Percentiles rank a stretch among this genome's conserved stretches.
Conservation (phyloP, 768 basidiomycete genomes). For the Rhodotorula kratochvilovae region DNA sequence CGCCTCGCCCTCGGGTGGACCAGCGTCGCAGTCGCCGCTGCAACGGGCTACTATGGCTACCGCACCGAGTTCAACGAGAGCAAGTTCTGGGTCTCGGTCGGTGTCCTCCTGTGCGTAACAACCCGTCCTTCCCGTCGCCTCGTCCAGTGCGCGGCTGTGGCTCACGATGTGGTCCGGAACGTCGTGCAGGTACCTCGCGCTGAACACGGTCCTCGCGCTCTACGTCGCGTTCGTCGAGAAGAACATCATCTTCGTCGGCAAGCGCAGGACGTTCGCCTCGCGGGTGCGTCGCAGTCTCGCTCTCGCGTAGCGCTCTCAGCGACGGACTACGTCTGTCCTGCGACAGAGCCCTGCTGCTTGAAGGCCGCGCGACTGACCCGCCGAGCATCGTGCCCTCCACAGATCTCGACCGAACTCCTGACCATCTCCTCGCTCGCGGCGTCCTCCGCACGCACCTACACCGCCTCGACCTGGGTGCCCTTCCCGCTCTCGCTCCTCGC, state of each 20-base stretch:
- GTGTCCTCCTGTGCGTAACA: conserved; percentile 71
- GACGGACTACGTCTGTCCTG: too few species aligned
- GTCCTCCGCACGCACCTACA: background rate
- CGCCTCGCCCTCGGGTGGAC: conserved; percentile 81
- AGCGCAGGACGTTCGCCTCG: conserved; percentile 82
- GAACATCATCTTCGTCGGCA: conserved; percentile 78
- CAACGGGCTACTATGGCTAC: conserved; percentile 78
- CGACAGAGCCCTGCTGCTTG: too few species aligned
- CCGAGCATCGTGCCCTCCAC: background rate
- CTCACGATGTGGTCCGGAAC: background rate
- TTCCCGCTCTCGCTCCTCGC: conserved; percentile 29
- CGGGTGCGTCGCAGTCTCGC: conserved; percentile 55
- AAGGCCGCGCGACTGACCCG: too few species aligned
- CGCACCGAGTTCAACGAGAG: conserved; percentile 78
- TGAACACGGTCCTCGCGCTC: conserved; percentile 67
- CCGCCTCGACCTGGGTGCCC: conserved; percentile 23
- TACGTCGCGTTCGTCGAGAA: conserved; percentile 85
- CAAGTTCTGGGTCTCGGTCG: conserved; percentile 72
- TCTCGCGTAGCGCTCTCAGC: background rate
- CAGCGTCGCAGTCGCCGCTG: conserved; percentile 72
- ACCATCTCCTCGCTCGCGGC: conserved; percentile 19
- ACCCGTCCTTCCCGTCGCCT: background rate
- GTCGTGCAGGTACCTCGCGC: conserved; percentile 64
- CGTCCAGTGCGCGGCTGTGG: background rate
- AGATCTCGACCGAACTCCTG: conserved; percentile 33